phyloP scores from a whole-genome alignment of 805 yeast genomes.

The Ogataea parapolymorpha region DNA sequence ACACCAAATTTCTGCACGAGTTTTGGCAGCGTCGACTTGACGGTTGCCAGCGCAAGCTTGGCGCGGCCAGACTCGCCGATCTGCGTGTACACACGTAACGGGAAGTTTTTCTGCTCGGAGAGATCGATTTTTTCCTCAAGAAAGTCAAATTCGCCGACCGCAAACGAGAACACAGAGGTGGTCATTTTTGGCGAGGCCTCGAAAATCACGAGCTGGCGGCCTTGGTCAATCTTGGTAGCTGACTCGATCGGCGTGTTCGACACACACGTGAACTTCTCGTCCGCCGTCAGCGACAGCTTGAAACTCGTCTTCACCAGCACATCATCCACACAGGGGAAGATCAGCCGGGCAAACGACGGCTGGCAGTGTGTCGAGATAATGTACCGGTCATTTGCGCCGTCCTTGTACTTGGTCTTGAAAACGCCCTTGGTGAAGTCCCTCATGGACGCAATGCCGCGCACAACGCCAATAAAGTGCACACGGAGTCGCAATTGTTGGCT shows the following conservation, averaged over 20 bases:
- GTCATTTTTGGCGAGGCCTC: slow-evolving; percentile 55
- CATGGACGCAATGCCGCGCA: slow-evolving; percentile 48
- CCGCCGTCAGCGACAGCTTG: slow-evolving; percentile 46
- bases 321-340: slow-evolving; percentile 73
- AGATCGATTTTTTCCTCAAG: slow-evolving; percentile 37
- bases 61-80: slow-evolving; percentile 49
- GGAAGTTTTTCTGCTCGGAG: slow-evolving; percentile 30
- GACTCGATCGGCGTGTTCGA: slow-evolving; percentile 44
- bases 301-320: slow-evolving; percentile 51
- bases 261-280: slow-evolving; percentile 43
- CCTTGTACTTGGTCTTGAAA: slow-evolving; percentile 63
- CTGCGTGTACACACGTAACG: slow-evolving; percentile 54
- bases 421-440: slow-evolving; percentile 60
- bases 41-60: slow-evolving; percentile 46
- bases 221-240: slow-evolving; percentile 13
- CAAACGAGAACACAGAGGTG: slow-evolving; percentile 64
- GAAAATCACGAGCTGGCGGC: slow-evolving; percentile 40
- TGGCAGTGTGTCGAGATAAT: slow-evolving; percentile 71
- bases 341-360: slow-evolving; percentile 57
- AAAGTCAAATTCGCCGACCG: slow-evolving; percentile 62
- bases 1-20: slow-evolving; percentile 43
- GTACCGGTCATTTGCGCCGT: slow-evolving; percentile 50
- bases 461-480: slow-evolving; percentile 48
- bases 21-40: slow-evolving; percentile 45
- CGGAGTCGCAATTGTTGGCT: slow-evolving; percentile 14